Evolutionary conservation across 2,329 filamentous ascomycete species (phyloP).

Genomic region (Diplodia sapinea): DNA sequence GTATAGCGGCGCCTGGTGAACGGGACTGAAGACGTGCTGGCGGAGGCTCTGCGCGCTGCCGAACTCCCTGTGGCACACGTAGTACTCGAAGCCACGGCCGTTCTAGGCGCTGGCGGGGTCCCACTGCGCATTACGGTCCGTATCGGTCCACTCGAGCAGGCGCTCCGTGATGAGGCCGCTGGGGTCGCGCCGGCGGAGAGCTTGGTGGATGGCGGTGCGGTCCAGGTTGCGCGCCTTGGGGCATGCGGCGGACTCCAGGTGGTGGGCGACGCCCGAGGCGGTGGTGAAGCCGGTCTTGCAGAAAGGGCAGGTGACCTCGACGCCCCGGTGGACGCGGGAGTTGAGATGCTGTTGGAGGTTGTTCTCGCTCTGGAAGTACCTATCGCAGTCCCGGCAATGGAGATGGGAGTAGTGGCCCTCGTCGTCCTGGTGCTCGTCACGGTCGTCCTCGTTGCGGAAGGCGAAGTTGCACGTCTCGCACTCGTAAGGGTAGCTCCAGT

Average conservation of each 20-base stretch:
- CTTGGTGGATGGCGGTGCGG: conserved; percentile 55
- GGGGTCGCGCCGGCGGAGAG: conserved; percentile 56
- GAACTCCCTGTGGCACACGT: too few relatives aligned
- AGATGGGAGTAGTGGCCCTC: conserved; percentile 34
- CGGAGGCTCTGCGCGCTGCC: too few relatives aligned
- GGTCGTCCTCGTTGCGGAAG: conserved; percentile 29
- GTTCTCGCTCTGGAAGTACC: conserved; percentile 37
- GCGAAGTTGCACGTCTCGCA: conserved; percentile 25
- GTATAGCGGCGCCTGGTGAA: conserved; percentile 57
- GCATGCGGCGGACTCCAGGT: conserved; percentile 70
- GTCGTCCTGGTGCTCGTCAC: conserved; percentile 33
- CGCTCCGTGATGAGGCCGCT: conserved; percentile 59
- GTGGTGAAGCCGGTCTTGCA: conserved; percentile 56
- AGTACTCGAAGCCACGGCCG: too few relatives aligned
- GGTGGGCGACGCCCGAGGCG: conserved; percentile 61
- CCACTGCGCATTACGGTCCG: conserved; percentile 37
- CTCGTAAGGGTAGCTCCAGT: not conserved
- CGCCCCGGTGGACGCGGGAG: conserved; percentile 57
- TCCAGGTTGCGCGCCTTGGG: conserved; percentile 53
- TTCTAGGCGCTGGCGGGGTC: conserved; percentile 56
- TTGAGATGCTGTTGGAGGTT: conserved; percentile 58
- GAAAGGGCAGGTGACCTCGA: conserved; percentile 60
- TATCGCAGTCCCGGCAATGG: conserved; percentile 35
- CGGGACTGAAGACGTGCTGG: conserved; percentile 62
- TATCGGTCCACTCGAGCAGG: conserved; percentile 55